Evolutionary conservation across 257 asterid species (phyloP).

Genomic region (Primulina eburnea): DNA sequence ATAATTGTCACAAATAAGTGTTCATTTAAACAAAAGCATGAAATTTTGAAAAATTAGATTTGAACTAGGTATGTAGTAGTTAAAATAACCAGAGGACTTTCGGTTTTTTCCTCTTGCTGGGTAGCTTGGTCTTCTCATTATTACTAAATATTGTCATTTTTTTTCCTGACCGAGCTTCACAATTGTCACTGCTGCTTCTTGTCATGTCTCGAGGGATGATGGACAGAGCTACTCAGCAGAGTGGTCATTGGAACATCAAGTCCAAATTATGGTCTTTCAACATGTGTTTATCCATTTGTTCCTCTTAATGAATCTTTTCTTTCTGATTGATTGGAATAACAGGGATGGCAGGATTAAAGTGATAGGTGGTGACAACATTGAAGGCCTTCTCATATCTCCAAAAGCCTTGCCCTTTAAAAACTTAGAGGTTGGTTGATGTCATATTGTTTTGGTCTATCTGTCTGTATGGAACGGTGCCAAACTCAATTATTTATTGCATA

Average conservation of each 20-base stretch:
- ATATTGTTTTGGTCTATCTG: neutral
- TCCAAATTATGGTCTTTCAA: conserved; percentile 9
- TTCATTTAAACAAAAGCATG: neutral
- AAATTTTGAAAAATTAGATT: too few species aligned
- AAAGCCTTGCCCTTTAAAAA: conserved; percentile 72
- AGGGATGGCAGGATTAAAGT: conserved; percentile 98
- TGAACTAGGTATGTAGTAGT: neutral
- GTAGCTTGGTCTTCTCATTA: conserved; percentile 16
- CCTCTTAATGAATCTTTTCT: conserved; percentile 10
- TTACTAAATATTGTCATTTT: conserved; percentile 7
- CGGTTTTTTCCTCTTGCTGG: neutral
- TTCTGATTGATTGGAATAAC: conserved; percentile 29
- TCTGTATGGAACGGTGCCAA: neutral
- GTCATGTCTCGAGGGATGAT: conserved; percentile 12
- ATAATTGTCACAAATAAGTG: neutral
- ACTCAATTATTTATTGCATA: conserved; percentile 11
- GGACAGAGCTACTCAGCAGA: conserved; percentile 10
- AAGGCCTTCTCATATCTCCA: conserved; percentile 81
- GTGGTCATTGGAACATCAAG: conserved; percentile 18
- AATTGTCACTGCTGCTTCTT: conserved; percentile 6
- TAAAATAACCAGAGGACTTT: neutral
- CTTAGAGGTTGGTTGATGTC: conserved; percentile 68
- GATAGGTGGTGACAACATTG: conserved; percentile 78
- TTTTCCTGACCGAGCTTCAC: conserved; percentile 7
- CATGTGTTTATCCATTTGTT: conserved; percentile 14